Evolutionary conservation across 2,329 filamentous ascomycete species (phyloP).

Genomic region (Beauveria bassiana): DNA sequence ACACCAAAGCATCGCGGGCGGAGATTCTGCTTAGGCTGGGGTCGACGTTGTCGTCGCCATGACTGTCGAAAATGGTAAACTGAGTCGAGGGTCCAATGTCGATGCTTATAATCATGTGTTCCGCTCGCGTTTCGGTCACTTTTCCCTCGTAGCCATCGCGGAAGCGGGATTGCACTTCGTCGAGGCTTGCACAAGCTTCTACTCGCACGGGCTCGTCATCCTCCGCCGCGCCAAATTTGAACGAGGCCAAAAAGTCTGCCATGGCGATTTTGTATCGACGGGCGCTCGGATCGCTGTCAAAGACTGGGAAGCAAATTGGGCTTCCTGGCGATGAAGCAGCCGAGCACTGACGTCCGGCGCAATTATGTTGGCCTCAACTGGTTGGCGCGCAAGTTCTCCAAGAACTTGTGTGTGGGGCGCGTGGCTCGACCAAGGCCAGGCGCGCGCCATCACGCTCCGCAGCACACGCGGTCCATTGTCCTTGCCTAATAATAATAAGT

Average conservation of each 20-base stretch:
- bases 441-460: not conserved
- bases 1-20: conserved; percentile 38
- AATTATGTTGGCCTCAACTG: not conserved
- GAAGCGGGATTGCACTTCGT: conserved; percentile 41
- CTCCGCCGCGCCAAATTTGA: conserved; percentile 22
- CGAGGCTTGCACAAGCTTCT: conserved; percentile 25
- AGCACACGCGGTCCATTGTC: not conserved
- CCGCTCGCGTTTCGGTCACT: conserved; percentile 38
- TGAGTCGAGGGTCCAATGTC: conserved; percentile 37
- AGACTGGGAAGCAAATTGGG: not conserved
- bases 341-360: not conserved
- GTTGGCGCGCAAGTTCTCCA: not conserved
- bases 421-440: not conserved
- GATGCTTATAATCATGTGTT: conserved; percentile 40
- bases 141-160: conserved; percentile 33
- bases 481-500: not conserved
- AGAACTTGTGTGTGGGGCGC: not conserved
- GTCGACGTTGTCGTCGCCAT: conserved; percentile 18
- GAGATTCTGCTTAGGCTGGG: conserved; percentile 27
- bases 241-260: conserved; percentile 32
- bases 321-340: not conserved
- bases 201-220: conserved; percentile 16
- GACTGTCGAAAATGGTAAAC: conserved; percentile 25
- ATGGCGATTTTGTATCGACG: conserved; percentile 15
- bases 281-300: not conserved